Evolutionary conservation across 106 monocot species (phyloP).

Genomic region (Dendrobium chrysotoxum): DNA sequence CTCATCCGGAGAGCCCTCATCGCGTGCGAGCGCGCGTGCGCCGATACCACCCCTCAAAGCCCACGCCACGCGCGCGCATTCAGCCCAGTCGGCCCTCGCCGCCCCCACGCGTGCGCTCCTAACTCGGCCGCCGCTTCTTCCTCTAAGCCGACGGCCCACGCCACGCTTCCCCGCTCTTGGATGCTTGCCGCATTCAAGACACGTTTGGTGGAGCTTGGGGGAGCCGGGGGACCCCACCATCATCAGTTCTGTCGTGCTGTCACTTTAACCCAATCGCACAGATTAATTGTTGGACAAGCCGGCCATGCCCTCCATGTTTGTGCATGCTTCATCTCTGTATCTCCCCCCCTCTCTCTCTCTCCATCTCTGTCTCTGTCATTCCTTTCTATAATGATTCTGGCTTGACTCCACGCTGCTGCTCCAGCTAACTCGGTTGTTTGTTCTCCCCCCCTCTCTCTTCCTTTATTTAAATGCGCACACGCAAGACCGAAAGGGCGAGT

Average conservation of each 20-base stretch:
- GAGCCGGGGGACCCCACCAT: background rate
- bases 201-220: background rate
- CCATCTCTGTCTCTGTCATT: background rate
- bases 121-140: background rate
- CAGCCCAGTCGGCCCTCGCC: background rate
- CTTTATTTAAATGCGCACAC: conserved; percentile 5
- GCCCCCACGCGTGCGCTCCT: conserved; percentile 1
- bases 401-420: background rate
- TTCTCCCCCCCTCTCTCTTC: background rate
- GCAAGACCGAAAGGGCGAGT: background rate
- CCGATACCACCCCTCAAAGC: background rate
- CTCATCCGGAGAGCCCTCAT: background rate
- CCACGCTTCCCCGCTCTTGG: background rate
- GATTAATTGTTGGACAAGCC: background rate
- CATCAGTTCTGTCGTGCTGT: conserved; percentile 3
- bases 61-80: background rate
- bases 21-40: conserved; percentile 2
- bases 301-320: conserved; percentile 1
- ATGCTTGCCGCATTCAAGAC: conserved; percentile 1
- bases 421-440: background rate
- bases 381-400: conserved; percentile 9
- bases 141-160: background rate
- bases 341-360: background rate
- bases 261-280: background rate
- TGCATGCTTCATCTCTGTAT: background rate